Evolutionary conservation across 208 protist species (phyloP).

Genomic region (Hexamita inflata): DNA sequence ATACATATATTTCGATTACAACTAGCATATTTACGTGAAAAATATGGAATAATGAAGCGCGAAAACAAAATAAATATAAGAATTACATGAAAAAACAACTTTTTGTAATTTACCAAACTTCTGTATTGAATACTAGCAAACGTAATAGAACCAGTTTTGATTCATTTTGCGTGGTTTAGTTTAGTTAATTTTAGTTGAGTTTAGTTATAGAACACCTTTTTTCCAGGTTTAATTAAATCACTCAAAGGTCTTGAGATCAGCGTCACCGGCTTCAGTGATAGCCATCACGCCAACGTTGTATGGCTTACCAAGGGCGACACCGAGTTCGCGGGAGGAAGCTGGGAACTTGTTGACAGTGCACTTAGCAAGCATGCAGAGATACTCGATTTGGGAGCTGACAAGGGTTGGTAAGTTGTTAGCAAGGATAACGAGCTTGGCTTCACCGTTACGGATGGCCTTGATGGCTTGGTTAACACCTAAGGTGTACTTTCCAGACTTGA

Average conservation of each 20-base stretch:
- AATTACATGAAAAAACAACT: no score
- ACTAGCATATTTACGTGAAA: no score
- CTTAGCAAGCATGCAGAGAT: constrained; percentile 29
- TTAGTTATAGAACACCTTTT: no score
- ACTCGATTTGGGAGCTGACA: constrained; percentile 38
- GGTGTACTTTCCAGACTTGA: constrained; percentile 28
- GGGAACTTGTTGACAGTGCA: constrained; percentile 29
- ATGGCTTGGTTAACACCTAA: constrained; percentile 37
- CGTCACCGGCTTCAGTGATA: constrained; percentile 36
- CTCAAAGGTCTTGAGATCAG: constrained; percentile 31
- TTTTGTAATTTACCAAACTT: no score
- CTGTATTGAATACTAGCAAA: no score
- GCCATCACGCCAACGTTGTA: constrained; percentile 33
- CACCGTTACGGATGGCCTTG: constrained; percentile 30
- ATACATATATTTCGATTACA: no score
- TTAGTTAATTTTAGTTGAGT: no score
- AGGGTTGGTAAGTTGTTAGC: constrained; percentile 37
- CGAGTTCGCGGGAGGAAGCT: constrained; percentile 30
- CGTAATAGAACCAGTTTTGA: no score
- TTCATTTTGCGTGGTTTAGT: no score
- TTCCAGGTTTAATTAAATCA: no score
- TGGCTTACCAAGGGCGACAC: constrained; percentile 32
- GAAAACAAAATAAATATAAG: no score
- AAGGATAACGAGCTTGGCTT: constrained; percentile 40
- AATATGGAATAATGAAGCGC: no score